phyloP scores from a whole-genome alignment of 495 filamentous ascomycete genomes.

The Penicillium samsonianum region DNA sequence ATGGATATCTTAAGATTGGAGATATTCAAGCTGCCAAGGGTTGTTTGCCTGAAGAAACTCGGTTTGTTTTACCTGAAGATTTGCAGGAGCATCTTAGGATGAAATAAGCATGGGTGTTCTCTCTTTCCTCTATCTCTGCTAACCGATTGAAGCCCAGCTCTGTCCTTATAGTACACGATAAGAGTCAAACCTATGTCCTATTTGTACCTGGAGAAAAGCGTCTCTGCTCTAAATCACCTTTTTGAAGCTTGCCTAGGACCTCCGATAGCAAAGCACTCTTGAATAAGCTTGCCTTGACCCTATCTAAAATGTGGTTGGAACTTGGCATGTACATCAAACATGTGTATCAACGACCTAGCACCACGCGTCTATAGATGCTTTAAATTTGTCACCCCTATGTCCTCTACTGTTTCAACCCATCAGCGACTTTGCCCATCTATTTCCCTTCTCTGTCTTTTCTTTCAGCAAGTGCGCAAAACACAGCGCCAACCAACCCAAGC shows the following conservation, averaged over 20 bases:
- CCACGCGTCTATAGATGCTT: too few relatives aligned
- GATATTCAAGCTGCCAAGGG: conserved; percentile 33
- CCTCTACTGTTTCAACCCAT: too few relatives aligned
- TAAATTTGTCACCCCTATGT: too few relatives aligned
- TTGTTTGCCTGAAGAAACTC: conserved; percentile 48
- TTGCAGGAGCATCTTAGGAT: conserved; percentile 26
- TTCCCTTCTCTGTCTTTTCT: neutral
- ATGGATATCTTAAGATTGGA: conserved; percentile 44
- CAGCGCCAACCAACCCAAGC: neutral
- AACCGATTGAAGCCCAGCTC: neutral
- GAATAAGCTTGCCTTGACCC: too few relatives aligned
- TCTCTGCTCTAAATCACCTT: too few relatives aligned
- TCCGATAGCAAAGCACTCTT: too few relatives aligned
- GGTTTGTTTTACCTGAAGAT: conserved; percentile 44
- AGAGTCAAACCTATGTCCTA: neutral
- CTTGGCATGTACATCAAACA: too few relatives aligned
- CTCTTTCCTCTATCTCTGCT: neutral
- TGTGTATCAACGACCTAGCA: too few relatives aligned
- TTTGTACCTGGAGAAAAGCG: too few relatives aligned
- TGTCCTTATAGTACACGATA: neutral
- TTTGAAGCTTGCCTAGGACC: too few relatives aligned
- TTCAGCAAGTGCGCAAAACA: neutral
- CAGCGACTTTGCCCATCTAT: too few relatives aligned
- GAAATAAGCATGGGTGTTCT: neutral
- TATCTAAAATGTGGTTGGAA: too few relatives aligned